phyloP scores from a whole-genome alignment of 2,329 filamentous ascomycete species.

The Orbilia quercus region DNA sequence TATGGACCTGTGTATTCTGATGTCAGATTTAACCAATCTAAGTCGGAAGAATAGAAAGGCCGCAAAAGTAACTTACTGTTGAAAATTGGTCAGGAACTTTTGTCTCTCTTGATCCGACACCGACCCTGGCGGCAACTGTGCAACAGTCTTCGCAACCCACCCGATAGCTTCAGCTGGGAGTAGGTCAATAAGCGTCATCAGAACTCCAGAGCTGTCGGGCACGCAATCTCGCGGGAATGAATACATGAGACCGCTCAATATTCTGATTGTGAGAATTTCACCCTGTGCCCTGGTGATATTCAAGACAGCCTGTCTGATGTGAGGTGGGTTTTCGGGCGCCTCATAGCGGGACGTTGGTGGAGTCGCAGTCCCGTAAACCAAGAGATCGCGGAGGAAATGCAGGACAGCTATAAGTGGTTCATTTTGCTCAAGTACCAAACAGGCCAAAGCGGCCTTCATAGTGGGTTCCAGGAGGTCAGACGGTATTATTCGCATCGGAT shows the following conservation, averaged over 20 bases:
- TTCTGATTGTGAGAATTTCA: conserved; percentile 82
- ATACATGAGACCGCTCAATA: conserved; percentile 99
- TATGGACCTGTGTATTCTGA: conserved; percentile 54
- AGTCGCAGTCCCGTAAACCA: conserved; percentile 80
- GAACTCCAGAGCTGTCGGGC: conserved; percentile 89
- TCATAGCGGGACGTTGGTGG: conserved; percentile 72
- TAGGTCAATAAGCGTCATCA: conserved; percentile 88
- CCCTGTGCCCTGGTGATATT: conserved; percentile 77
- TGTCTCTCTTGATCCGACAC: conserved; percentile 83
- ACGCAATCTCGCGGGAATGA: conserved; percentile 96
- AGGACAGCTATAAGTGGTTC: conserved; percentile 91
- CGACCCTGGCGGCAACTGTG: conserved; percentile 83
- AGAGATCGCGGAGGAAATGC: conserved; percentile 90
- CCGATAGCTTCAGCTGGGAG: conserved; percentile 79
- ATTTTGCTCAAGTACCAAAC: conserved; percentile 87
- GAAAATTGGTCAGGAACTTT: conserved; percentile 81
- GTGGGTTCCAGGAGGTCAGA: conserved; percentile 83
- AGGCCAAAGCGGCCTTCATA: conserved; percentile 85
- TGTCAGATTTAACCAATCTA: conserved; percentile 17
- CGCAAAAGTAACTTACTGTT: conserved; percentile 67
- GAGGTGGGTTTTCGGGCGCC: conserved; percentile 71
- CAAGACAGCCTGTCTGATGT: conserved; percentile 79
- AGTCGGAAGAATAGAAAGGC: background rate
- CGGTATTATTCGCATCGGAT: conserved; percentile 82
- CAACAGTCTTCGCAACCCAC: conserved; percentile 87